These are phyloP conservation scores for Bacidia rubella DNA, from an alignment of 495 filamentous ascomycete species.

Conservation along the genomic window DNA sequence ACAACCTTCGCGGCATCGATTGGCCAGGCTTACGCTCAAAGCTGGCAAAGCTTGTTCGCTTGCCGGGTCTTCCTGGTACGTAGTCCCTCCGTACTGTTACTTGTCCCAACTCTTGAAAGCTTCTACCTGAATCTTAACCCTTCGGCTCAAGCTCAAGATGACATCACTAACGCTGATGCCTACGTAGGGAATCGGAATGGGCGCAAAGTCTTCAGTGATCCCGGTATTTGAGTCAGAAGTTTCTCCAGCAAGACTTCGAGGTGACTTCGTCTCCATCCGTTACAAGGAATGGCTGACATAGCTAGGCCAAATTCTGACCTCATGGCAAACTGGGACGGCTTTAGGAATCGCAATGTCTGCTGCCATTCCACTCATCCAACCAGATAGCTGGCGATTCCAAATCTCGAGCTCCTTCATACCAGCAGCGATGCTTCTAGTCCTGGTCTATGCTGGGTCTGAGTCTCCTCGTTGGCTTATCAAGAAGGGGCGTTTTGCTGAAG, in stretches of 20 bases:
- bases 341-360: slow-evolving; percentile 10
- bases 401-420: slow-evolving; percentile 12
- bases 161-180: no score
- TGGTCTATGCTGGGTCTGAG: slow-evolving; percentile 11
- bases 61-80: slow-evolving; percentile 9
- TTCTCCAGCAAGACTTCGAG: slow-evolving; percentile 11
- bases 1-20: slow-evolving; percentile 10
- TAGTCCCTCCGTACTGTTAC: no score
- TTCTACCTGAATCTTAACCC: no score
- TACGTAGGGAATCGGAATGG: slow-evolving; percentile 15
- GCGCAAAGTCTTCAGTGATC: slow-evolving; percentile 11
- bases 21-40: slow-evolving; percentile 10
- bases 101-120: neutral
- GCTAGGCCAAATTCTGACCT: slow-evolving; percentile 7
- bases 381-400: slow-evolving; percentile 10
- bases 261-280: slow-evolving; percentile 1
- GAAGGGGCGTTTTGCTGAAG: slow-evolving; percentile 8
- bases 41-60: slow-evolving; percentile 12
- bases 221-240: slow-evolving; percentile 13
- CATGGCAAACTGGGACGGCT: slow-evolving; percentile 9
- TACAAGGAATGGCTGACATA: neutral
- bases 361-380: slow-evolving; percentile 3
- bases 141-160: no score
- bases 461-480: slow-evolving; percentile 15
- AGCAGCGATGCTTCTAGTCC: slow-evolving; percentile 9